phyloP scores from a whole-genome alignment of 768 basidiomycete species.

The Calocybe indica region DNA sequence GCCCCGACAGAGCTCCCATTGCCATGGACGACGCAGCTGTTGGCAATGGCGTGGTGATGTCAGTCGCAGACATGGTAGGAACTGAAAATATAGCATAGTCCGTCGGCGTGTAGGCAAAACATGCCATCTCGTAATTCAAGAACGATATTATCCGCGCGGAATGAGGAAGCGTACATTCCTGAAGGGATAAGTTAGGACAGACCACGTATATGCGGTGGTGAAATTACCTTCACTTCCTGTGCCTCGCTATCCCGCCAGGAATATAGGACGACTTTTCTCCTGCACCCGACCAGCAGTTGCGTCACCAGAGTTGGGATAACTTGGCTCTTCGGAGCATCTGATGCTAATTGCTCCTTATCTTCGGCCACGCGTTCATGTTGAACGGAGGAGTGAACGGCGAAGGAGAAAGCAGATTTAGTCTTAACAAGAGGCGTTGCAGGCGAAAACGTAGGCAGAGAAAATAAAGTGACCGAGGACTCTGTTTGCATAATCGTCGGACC shows the following conservation, averaged over 20 bases:
- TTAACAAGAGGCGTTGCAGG: constrained; percentile 69
- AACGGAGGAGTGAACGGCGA: constrained; percentile 65
- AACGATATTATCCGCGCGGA: constrained; percentile 85
- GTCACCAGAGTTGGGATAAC: constrained; percentile 68
- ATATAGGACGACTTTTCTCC: constrained; percentile 79
- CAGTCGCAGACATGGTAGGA: constrained; percentile 47
- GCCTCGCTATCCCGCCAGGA: constrained; percentile 83
- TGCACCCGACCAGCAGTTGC: constrained; percentile 77
- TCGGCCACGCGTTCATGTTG: constrained; percentile 31
- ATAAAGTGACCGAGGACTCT: constrained; percentile 75
- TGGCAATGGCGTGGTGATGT: constrained; percentile 47
- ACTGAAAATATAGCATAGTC: constrained; percentile 74
- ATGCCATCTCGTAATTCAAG: constrained; percentile 50
- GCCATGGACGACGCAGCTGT: constrained; percentile 39
- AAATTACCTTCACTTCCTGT: constrained; percentile 57
- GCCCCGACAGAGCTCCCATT: constrained; percentile 72
- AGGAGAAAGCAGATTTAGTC: constrained; percentile 78
- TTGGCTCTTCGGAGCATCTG: constrained; percentile 26
- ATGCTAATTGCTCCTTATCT: constrained; percentile 11
- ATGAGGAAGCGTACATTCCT: constrained; percentile 85
- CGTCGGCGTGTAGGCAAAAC: constrained; percentile 77
- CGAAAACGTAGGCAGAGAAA: constrained; percentile 66
- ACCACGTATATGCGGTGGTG: constrained; percentile 1
- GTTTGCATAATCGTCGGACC: constrained; percentile 1
- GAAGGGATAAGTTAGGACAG: not conserved